Evolutionary conservation across 1,139 yeast genomes (phyloP).

Genomic region (Trichomonascaceae sp.): DNA sequence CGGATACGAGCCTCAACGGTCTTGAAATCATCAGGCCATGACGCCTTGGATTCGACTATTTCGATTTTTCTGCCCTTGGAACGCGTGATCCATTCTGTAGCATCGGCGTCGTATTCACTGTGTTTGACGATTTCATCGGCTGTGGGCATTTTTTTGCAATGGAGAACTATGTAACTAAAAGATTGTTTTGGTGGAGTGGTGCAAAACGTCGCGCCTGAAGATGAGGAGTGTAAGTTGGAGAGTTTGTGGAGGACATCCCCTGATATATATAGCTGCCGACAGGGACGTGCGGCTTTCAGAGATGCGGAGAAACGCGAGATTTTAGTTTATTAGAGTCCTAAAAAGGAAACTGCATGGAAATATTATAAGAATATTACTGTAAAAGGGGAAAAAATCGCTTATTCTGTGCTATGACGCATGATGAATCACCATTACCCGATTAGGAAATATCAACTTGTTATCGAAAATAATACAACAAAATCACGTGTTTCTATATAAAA

Average conservation of each 20-base stretch:
- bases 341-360: too few relatives aligned
- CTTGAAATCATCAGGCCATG: neutral
- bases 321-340: too few relatives aligned
- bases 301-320: too few relatives aligned
- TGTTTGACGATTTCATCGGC: neutral
- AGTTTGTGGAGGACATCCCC: neutral
- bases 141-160: neutral
- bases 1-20: neutral
- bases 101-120: neutral
- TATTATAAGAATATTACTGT: too few relatives aligned
- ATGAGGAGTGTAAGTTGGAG: neutral
- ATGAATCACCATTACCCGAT: neutral
- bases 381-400: neutral
- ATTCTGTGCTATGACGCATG: neutral
- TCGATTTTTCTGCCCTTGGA: neutral
- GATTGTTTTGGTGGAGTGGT: neutral
- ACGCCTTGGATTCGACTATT: neutral
- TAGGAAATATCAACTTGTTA: too few relatives aligned
- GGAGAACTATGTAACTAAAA: neutral
- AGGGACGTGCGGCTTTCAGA: neutral
- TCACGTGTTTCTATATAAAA: neutral
- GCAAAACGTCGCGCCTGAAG: neutral
- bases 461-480: neutral
- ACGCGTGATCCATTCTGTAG: neutral
- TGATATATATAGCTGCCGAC: neutral